Evolutionary conservation across 2,329 filamentous ascomycete species (phyloP), one percentile per base, ranked within the genome.

Genomic region (Calonectria honghensis): DNA sequence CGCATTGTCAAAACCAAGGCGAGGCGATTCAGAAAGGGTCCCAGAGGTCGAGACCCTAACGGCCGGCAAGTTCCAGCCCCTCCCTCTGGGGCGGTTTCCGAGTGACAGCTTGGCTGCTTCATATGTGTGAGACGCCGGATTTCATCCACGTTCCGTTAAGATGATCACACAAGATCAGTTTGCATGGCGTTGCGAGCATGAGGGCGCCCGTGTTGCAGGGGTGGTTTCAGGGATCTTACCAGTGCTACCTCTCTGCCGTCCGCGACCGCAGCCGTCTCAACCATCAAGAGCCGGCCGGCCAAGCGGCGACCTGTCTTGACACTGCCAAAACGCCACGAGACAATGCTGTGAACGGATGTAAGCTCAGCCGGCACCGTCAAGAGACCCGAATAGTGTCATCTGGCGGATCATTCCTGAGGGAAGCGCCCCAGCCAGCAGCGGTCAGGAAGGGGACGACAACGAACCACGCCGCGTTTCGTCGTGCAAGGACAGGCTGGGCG

Each of bases 221-320:
- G 75, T 64, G 31, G 79, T 80, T 80, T 80, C 79, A 80, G 79
- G 68, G 70, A 76, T 71, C 70, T 41, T 51, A 48, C 67, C 57
- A 74, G 63, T 73, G 72, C 78, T 39, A 72, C 77, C 59, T 59
- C 6, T 59, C n/a, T 45, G 32, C 29, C 52, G 51, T n/a, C 59
- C 59, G 66, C 64, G 51, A 70, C 72, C 41, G 51, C 16, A 48
- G 27, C n/a, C 31, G 71, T 73, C 66, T 73, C 59, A 73, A 69
- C 66, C 35, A 10, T 32, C 37, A 51, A 59, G 14, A 51, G 18
- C 11, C 39, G 24, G 59, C 24, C n/a, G 41, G 27, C n/a, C 6
- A 37, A 32, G 37, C 39, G 20, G 14, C 39, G 4, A 10, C 9
- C 29, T 48, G 50, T 20, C 27, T 57, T 37, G 29, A 57, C 32